Evolutionary conservation across 192 early-diverging fungal species (phyloP).

Genomic region (Backusella australiensis): DNA sequence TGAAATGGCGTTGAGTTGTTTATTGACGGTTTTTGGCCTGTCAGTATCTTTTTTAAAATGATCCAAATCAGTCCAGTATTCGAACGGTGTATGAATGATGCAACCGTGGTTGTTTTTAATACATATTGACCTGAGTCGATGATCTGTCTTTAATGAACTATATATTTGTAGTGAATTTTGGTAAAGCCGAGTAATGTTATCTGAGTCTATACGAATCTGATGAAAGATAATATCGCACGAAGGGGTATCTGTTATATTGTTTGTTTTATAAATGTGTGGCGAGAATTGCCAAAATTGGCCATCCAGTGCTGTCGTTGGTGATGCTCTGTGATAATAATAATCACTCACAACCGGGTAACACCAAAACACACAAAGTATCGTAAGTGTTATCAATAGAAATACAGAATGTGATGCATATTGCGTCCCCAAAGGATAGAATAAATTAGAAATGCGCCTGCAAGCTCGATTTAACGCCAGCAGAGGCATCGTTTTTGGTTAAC

Average conservation of each 20-base stretch:
- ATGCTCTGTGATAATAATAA: background rate
- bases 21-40: background rate
- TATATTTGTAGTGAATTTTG: background rate
- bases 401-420: constrained; percentile 1
- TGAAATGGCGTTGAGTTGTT: background rate
- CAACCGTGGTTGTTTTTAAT: constrained; percentile 30
- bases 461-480: constrained; percentile 3
- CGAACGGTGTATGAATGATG: constrained; percentile 58
- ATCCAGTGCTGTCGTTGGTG: background rate
- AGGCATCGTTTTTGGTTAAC: background rate
- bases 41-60: background rate
- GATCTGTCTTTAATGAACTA: background rate
- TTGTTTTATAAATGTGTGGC: background rate
- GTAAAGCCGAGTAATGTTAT: background rate
- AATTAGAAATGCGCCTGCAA: background rate
- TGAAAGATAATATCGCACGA: background rate
- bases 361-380: background rate
- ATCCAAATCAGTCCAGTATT: constrained; percentile 43
- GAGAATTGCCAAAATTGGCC: constrained; percentile 22
- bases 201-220: constrained; percentile 8
- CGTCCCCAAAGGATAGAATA: constrained; percentile 7
- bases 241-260: background rate
- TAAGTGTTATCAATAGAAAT: background rate
- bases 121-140: background rate
- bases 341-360: background rate